Conservation (phyloP, 2,329 filamentous ascomycete species). For the Raffaelea albimanens region DNA sequence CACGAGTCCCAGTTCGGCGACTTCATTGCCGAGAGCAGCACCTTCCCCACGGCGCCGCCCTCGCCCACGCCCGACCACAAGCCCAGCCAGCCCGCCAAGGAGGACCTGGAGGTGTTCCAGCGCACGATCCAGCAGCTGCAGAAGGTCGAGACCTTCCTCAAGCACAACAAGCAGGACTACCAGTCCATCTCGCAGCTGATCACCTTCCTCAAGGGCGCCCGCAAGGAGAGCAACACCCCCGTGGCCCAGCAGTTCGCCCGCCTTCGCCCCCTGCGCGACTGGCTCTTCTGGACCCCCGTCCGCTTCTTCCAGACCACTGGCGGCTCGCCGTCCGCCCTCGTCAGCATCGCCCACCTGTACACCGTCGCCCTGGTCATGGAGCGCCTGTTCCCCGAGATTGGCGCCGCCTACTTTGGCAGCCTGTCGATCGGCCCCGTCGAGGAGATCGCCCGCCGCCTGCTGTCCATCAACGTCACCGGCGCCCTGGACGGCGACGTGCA, state of each 20-base stretch:
- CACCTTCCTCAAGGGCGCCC: slow-evolving; percentile 62
- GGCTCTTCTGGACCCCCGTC: slow-evolving; percentile 94
- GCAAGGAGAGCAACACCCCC: slow-evolving; percentile 59
- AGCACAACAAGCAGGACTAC: slow-evolving; percentile 59
- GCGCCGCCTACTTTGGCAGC: slow-evolving; percentile 77
- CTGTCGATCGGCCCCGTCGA: slow-evolving; percentile 74
- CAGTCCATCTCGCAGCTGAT: slow-evolving; percentile 61
- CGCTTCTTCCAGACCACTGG: slow-evolving; percentile 69
- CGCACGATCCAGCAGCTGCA: slow-evolving; percentile 57
- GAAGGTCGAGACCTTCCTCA: slow-evolving; percentile 58
- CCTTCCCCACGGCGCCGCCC: slow-evolving; percentile 56
- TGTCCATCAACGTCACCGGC: slow-evolving; percentile 52
- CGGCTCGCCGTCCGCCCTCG: slow-evolving; percentile 65
- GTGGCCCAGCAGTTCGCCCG: slow-evolving; percentile 81
- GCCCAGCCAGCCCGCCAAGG: slow-evolving; percentile 54
- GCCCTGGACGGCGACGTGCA: slow-evolving; percentile 47
- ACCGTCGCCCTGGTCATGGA: slow-evolving; percentile 80
- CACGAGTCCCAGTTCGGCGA: slow-evolving; percentile 79
- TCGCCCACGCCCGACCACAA: slow-evolving; percentile 54
- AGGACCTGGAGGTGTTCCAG: slow-evolving; percentile 61
- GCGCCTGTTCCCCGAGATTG: slow-evolving; percentile 84
- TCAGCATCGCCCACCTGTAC: slow-evolving; percentile 87
- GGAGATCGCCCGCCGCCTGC: slow-evolving; percentile 70
- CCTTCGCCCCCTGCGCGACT: slow-evolving; percentile 77
- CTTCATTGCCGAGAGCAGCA: slow-evolving; percentile 72